These are phyloP conservation scores for Phytophthora pinifolia DNA, from an alignment of 352 stramenopile genomes.

Conservation along the genomic window DNA sequence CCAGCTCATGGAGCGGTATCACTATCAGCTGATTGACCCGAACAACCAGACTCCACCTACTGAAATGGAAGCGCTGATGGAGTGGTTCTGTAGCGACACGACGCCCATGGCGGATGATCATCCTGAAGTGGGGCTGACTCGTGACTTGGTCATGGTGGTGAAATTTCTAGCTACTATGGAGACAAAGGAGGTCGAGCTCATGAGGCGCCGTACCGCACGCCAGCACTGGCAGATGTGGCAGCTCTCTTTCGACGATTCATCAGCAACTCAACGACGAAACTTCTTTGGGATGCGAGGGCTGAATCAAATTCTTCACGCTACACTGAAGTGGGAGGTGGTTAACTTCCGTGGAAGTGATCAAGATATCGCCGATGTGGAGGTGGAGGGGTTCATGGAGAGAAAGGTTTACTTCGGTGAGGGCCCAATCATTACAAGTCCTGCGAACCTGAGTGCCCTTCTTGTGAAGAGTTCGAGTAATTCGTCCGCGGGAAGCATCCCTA, in stretches of 20 bases:
- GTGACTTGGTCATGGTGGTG: slow-evolving; percentile 82
- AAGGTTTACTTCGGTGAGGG: slow-evolving; percentile 90
- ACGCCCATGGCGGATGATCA: slow-evolving; percentile 83
- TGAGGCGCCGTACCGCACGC: slow-evolving; percentile 73
- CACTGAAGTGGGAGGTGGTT: slow-evolving; percentile 85
- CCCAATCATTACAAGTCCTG: slow-evolving; percentile 76
- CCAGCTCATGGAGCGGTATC: slow-evolving; percentile 81
- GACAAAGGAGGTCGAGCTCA: slow-evolving; percentile 87
- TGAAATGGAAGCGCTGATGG: slow-evolving; percentile 91
- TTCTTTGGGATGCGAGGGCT: slow-evolving; percentile 79
- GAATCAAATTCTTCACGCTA: slow-evolving; percentile 61
- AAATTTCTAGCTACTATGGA: slow-evolving; percentile 92
- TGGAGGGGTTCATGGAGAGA: slow-evolving; percentile 85
- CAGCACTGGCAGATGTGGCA: slow-evolving; percentile 89
- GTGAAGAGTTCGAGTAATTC: slow-evolving; percentile 49
- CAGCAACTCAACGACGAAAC: slow-evolving; percentile 67
- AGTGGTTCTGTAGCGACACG: slow-evolving; percentile 84
- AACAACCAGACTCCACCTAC: slow-evolving; percentile 79
- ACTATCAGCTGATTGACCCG: slow-evolving; percentile 83
- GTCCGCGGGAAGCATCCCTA: slow-evolving; percentile 31
- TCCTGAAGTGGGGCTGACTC: slow-evolving; percentile 72
- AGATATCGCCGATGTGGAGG: slow-evolving; percentile 89
- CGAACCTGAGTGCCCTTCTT: slow-evolving; percentile 61
- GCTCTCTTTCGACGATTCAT: slow-evolving; percentile 86
- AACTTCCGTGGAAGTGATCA: slow-evolving; percentile 89